A percentile compares a stretch with the other conserved stretches of the same genome.
These are phyloP conservation scores for Ambispora gerdemannii DNA, from an alignment of 192 early-diverging fungal species.

Conservation along the genomic window DNA sequence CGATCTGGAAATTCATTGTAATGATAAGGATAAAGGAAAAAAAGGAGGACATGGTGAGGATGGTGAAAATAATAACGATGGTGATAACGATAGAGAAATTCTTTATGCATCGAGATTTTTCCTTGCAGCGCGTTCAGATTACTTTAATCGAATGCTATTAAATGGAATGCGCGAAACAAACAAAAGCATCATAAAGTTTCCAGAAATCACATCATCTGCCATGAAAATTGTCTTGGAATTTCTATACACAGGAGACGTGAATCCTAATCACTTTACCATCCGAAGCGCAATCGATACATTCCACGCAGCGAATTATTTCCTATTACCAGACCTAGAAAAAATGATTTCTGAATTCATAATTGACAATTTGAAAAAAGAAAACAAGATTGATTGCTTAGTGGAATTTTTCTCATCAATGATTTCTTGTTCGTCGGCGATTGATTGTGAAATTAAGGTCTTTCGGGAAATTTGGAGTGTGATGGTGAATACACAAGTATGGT, in stretches of 20 bases:
- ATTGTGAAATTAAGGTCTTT: no score
- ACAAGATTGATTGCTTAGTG: no score
- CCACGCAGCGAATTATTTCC: slow-evolving; percentile 9
- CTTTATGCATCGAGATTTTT: slow-evolving; percentile 4
- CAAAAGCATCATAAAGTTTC: background rate
- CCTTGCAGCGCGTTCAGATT: slow-evolving; percentile 16
- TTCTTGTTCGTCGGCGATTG: no score
- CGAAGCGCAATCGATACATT: slow-evolving; percentile 12
- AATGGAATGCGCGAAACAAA: background rate
- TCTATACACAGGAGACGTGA: slow-evolving; percentile 18
- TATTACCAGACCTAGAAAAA: background rate
- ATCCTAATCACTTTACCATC: background rate
- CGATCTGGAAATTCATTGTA: background rate
- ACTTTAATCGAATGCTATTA: background rate
- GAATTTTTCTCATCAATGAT: no score
- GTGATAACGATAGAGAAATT: slow-evolving; percentile 19
- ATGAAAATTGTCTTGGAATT: slow-evolving; percentile 18
- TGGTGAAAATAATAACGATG: slow-evolving; percentile 3
- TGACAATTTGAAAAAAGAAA: background rate
- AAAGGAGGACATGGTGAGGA: background rate
- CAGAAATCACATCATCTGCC: slow-evolving; percentile 1
- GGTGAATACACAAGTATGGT: no score
- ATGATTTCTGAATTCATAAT: slow-evolving; percentile 1
- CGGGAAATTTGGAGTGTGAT: no score
- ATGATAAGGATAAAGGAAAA: background rate